Base-by-base conservation (phyloP, 2,329 filamentous ascomycete species). In the Colletotrichum acutatum region DNA sequence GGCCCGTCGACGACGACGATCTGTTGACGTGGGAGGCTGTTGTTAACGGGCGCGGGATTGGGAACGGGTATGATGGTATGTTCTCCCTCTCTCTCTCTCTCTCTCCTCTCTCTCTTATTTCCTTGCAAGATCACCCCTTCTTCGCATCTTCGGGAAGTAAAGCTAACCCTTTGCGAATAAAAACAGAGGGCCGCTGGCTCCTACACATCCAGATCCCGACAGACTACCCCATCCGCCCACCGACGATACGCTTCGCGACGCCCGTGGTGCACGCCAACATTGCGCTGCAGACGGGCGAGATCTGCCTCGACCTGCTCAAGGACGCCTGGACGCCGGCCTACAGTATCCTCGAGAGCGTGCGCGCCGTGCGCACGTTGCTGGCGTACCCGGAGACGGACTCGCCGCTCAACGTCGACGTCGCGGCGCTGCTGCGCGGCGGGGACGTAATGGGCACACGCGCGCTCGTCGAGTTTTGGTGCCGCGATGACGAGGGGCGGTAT, bases 301-400 rank as follows among this genome's bases (percentile, higher is more conserved):
- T 99, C 80, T 99, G 97, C 82, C 90, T 98, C 32, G 97, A 98
- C 80, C 88, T 98, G 74, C 87, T 99, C 72, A 89, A 89, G 79
- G 89, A 92, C 68, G 89, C 89, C 22, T 98, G 96, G 96, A 93
- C 94, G 72, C 94, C 95, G 1, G 91, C 94, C 22, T 97, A 98
- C 82, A 95, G 92, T 53, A 88, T 98, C 24, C 89, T 92, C 46
- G 90, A 92, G 78, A 93, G 92, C 74, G 85, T 96, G 78, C 92
- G 93, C 77, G 91, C 91, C 59, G 89, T 96, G 75, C 90, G 93
- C 76, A 89, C 93, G 84, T 86, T 97, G 77, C 85, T 94, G 71
- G 87, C 81, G 65, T 90, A 87, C 74, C 92, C 93, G 1, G 94
- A 92, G 80, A 88, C 90, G 59, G 93, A 96, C 78, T 92, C 89